A percentile compares a stretch with the other conserved stretches of the same genome.
Conservation (phyloP, 176 grass and related monocot genomes). For the Bromus sterilis region DNA sequence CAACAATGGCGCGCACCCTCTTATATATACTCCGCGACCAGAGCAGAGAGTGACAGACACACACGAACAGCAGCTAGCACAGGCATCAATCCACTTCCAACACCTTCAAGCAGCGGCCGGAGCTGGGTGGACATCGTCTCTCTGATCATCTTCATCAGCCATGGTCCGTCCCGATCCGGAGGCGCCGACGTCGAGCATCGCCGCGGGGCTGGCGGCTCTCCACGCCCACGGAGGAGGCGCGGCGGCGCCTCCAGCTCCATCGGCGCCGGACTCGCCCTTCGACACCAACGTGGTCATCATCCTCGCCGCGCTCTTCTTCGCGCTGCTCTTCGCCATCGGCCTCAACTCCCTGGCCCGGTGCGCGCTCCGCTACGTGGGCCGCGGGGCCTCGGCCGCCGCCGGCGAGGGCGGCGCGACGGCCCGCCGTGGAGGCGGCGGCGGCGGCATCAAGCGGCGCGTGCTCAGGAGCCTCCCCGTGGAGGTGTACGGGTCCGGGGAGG, state of each 20-base stretch:
- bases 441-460: constrained; percentile 46
- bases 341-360: constrained; percentile 66
- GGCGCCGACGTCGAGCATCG: neutral
- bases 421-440: neutral
- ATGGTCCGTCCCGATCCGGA: constrained; percentile 11
- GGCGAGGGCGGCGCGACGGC: neutral
- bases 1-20: neutral
- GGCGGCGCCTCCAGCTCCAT: neutral
- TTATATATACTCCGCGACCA: neutral
- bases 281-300: constrained; percentile 86
- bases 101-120: too few relatives aligned
- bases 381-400: neutral
- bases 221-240: neutral
- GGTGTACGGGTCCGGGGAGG: constrained; percentile 32
- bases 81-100: neutral
- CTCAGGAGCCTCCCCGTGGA: constrained; percentile 64
- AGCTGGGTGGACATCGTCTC: neutral
- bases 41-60: neutral
- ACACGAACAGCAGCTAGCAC: neutral
- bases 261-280: constrained; percentile 26
- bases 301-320: constrained; percentile 59
- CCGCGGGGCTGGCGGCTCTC: neutral
- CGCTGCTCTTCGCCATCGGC: constrained; percentile 47
- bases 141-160: neutral
- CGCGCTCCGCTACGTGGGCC: constrained; percentile 39